Percentiles rank a stretch among this genome's conserved stretches.
These are phyloP conservation scores for Paecilomyces fulvus DNA, from an alignment of 2,329 filamentous ascomycete genomes.

Conservation along the genomic window DNA sequence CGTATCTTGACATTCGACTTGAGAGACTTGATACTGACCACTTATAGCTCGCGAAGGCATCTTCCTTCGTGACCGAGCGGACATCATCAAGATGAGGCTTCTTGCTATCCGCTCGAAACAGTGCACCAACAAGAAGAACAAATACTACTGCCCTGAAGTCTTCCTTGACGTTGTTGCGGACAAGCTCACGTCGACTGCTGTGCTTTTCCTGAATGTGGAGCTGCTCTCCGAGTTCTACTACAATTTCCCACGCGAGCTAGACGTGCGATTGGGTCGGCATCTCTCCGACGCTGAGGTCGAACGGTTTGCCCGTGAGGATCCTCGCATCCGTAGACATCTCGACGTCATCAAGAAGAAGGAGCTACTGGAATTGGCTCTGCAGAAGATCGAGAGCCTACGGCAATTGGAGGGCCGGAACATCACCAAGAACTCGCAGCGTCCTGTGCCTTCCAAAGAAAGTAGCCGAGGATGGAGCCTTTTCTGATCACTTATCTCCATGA, in stretches of 20 bases:
- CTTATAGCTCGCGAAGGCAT: slow-evolving; percentile 73
- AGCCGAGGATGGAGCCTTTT: slow-evolving; percentile 37
- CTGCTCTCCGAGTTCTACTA: slow-evolving; percentile 96
- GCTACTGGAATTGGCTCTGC: slow-evolving; percentile 80
- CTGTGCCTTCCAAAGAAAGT: slow-evolving; percentile 26
- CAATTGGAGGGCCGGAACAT: slow-evolving; percentile 71
- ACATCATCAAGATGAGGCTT: slow-evolving; percentile 84
- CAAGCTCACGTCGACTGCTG: slow-evolving; percentile 88
- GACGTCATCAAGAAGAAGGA: slow-evolving; percentile 91
- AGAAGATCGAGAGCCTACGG: slow-evolving; percentile 88
- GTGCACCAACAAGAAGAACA: slow-evolving; percentile 74
- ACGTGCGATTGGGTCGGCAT: slow-evolving; percentile 73
- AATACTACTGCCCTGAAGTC: slow-evolving; percentile 93
- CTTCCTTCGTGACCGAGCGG: slow-evolving; percentile 85
- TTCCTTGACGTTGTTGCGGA: slow-evolving; percentile 97
- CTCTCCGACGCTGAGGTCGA: slow-evolving; percentile 75
- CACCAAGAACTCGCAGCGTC: slow-evolving; percentile 37
- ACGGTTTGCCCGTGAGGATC: slow-evolving; percentile 84
- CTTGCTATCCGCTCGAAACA: slow-evolving; percentile 83
- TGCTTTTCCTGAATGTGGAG: slow-evolving; percentile 95
- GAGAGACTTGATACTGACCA: slow-evolving; percentile 6
- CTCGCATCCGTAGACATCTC: slow-evolving; percentile 77
- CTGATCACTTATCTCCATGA: slow-evolving; percentile 15
- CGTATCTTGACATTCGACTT: background rate
- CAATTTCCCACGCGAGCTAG: slow-evolving; percentile 88